Evolutionary conservation across 495 filamentous ascomycete genomes (phyloP).

Genomic region (Tuber magnatum): DNA sequence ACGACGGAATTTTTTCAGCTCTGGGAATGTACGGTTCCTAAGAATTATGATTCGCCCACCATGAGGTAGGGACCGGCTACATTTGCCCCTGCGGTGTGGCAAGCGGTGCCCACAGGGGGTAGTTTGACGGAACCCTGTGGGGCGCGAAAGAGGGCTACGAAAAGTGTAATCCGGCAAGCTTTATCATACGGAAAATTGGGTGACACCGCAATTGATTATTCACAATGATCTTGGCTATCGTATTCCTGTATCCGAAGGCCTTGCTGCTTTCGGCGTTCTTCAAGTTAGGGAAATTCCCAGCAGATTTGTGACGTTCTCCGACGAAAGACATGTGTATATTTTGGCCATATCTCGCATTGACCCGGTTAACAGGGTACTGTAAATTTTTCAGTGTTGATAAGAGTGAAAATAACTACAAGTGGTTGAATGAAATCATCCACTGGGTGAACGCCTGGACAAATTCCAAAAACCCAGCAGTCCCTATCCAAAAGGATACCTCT

Average conservation of each 20-base stretch:
- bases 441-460: background rate
- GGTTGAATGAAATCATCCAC: background rate
- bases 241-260: slow-evolving; percentile 73
- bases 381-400: background rate
- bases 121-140: slow-evolving; percentile 67
- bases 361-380: background rate
- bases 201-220: slow-evolving; percentile 74
- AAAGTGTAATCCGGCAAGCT: slow-evolving; percentile 70
- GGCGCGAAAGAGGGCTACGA: slow-evolving; percentile 62
- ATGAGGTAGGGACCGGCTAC: slow-evolving; percentile 49
- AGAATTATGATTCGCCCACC: slow-evolving; percentile 78
- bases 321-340: slow-evolving; percentile 62
- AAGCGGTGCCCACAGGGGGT: background rate
- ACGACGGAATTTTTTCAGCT: slow-evolving; percentile 83
- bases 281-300: slow-evolving; percentile 65
- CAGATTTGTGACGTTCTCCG: slow-evolving; percentile 70
- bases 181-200: slow-evolving; percentile 62
- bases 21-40: slow-evolving; percentile 59
- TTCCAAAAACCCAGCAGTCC: background rate
- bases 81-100: background rate
- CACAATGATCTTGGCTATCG: slow-evolving; percentile 90
- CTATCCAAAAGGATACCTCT: background rate
- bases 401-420: slow-evolving; percentile 2
- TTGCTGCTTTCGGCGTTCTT: slow-evolving; percentile 81
- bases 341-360: background rate